Conservation (phyloP, 768 basidiomycete species). For the Sistotremastrum niveocremeum region DNA sequence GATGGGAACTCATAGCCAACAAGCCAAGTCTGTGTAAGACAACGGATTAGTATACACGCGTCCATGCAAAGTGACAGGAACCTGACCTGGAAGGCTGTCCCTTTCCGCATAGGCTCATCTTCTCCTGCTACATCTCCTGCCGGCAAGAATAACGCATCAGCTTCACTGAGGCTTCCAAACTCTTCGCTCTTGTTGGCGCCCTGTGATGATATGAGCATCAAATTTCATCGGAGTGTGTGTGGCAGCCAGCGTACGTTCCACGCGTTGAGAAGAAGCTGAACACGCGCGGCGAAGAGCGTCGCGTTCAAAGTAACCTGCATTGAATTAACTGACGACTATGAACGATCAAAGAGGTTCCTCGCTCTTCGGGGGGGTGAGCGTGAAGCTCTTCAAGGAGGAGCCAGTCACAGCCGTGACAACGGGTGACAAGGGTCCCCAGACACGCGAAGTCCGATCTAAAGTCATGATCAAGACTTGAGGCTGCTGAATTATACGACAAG, state of each 20-base stretch:
- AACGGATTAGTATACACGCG: slow-evolving; percentile 3
- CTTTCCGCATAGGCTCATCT: slow-evolving; percentile 84
- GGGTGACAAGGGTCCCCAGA: no score
- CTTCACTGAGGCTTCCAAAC: slow-evolving; percentile 49
- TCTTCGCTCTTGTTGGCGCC: slow-evolving; percentile 58
- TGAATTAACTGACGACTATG: neutral
- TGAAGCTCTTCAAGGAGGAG: no score
- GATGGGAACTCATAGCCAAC: slow-evolving; percentile 97
- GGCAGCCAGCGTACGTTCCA: slow-evolving; percentile 39
- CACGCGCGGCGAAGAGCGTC: slow-evolving; percentile 35
- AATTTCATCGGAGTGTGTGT: slow-evolving; percentile 1
- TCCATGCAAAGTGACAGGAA: slow-evolving; percentile 3
- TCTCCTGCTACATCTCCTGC: slow-evolving; percentile 73
- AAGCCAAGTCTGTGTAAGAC: slow-evolving; percentile 67
- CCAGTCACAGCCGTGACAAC: no score
- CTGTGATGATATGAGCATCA: slow-evolving; percentile 22
- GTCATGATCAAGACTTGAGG: no score
- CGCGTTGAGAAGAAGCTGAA: slow-evolving; percentile 43
- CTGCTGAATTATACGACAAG: no score
- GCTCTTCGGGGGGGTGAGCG: no score
- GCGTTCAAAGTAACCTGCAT: slow-evolving; percentile 66
- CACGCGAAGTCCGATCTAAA: no score
- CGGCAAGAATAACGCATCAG: slow-evolving; percentile 55
- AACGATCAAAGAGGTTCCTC: no score
- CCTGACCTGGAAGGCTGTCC: slow-evolving; percentile 80